Conservation (phyloP, 331 rosid species). For the Erythrophleum ivorense region DNA sequence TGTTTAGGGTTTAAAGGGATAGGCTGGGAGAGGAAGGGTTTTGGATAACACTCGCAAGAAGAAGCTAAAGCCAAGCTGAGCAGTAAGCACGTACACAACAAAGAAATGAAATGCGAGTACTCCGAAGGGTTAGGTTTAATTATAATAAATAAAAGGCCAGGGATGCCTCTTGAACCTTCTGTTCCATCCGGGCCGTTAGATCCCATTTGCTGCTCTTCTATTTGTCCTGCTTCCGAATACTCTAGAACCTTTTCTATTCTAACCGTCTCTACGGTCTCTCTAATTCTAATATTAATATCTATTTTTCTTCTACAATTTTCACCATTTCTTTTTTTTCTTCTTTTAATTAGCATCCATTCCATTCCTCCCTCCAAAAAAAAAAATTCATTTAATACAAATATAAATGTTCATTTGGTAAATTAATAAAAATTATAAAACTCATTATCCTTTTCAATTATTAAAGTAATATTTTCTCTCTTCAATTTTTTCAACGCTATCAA, state of each 20-base stretch:
- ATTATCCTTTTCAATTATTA: no score
- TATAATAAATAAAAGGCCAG: background rate
- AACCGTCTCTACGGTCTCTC: background rate
- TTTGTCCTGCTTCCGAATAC: constrained; percentile 52
- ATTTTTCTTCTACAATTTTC: background rate
- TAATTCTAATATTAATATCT: no score
- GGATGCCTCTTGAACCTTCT: constrained; percentile 64
- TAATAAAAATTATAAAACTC: no score
- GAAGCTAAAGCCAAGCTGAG: background rate
- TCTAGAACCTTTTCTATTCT: constrained; percentile 51
- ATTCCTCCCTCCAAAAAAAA: no score
- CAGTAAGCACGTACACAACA: background rate
- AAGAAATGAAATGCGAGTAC: background rate
- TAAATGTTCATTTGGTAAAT: no score
- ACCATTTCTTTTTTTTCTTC: no score
- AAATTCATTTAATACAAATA: no score
- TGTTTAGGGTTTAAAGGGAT: constrained; percentile 32
- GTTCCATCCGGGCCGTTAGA: constrained; percentile 60
- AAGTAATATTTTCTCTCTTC: no score
- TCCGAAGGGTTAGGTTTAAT: constrained; percentile 38
- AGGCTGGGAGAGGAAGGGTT: constrained; percentile 25
- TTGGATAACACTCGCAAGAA: constrained; percentile 45
- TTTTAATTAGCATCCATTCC: background rate
- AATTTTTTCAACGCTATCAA: background rate
- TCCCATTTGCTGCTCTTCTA: background rate